Evolutionary conservation across 495 filamentous ascomycete species (phyloP).

Genomic region (Aspergillus bertholletiae): DNA sequence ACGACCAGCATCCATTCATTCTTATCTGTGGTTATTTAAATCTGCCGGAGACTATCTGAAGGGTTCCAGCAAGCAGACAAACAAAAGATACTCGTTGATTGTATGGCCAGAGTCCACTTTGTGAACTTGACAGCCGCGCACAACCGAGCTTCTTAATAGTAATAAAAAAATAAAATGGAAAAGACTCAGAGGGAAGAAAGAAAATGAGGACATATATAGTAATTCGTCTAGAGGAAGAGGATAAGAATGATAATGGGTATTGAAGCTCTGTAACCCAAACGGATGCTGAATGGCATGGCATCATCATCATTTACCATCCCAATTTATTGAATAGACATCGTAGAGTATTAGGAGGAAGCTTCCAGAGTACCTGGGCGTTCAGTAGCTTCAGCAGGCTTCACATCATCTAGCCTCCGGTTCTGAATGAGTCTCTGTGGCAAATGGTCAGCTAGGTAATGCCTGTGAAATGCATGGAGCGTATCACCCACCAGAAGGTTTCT

Average conservation of each 20-base stretch:
- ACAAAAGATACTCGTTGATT: not conserved
- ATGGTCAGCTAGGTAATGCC: not conserved
- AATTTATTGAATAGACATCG: not conserved
- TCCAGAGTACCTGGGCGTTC: constrained; percentile 44
- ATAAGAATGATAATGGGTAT: not conserved
- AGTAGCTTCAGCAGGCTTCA: constrained; percentile 42
- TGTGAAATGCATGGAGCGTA: not conserved
- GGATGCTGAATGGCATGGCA: not conserved
- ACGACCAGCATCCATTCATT: constrained; percentile 4
- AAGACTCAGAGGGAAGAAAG: too few relatives aligned
- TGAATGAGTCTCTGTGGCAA: constrained; percentile 45
- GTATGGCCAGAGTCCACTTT: not conserved
- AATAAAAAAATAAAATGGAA: too few relatives aligned
- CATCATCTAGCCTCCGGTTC: constrained; percentile 43
- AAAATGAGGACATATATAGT: too few relatives aligned
- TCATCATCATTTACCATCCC: constrained; percentile 9
- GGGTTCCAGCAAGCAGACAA: not conserved
- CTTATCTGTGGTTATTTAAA: constrained; percentile 8
- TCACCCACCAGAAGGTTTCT: constrained; percentile 78
- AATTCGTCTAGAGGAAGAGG: not conserved
- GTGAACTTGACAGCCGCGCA: not conserved
- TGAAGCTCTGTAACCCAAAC: not conserved
- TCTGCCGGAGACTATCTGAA: not conserved
- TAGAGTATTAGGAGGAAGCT: constrained; percentile 22
- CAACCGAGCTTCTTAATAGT: not conserved